phyloP scores from a whole-genome alignment of 306 rosid species.

The Mucuna pruriens region DNA sequence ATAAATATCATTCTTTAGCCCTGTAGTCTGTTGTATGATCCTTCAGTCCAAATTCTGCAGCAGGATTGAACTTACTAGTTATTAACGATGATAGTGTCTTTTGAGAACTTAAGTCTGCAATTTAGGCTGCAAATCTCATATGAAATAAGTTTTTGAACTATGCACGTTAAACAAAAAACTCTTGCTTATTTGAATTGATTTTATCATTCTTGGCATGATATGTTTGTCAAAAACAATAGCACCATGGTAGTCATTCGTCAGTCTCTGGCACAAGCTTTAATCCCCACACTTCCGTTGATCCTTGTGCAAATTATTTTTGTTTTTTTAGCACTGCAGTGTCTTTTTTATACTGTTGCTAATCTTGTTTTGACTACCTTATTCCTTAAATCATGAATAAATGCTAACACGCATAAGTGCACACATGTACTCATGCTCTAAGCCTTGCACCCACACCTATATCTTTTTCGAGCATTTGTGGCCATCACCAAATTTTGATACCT shows the following conservation, averaged over 20 bases:
- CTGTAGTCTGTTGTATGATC: conserved; percentile 12
- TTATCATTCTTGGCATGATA: conserved; percentile 4
- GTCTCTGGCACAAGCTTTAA: not conserved
- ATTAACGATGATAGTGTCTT: not conserved
- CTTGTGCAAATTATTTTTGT: not conserved
- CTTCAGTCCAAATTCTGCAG: not conserved
- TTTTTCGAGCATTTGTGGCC: not conserved
- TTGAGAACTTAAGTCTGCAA: conserved; percentile 16
- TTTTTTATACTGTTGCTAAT: not conserved
- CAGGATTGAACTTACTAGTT: not conserved
- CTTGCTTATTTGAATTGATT: not conserved
- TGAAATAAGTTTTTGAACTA: conserved; percentile 2
- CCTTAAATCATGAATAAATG: not conserved
- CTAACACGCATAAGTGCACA: not conserved
- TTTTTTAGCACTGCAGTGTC: not conserved
- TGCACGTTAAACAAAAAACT: not conserved
- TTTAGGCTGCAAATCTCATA: conserved; percentile 4
- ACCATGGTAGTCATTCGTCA: not conserved
- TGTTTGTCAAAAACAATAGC: conserved; percentile 9
- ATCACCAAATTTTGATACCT: conserved; percentile 3
- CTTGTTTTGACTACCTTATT: not conserved
- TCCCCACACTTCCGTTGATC: not conserved
- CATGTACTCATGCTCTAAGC: no score
- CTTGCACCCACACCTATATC: no score
- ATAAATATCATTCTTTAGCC: not conserved